phyloP scores from a whole-genome alignment of 2,329 filamentous ascomycete genomes.

The Nakataea oryzae region DNA sequence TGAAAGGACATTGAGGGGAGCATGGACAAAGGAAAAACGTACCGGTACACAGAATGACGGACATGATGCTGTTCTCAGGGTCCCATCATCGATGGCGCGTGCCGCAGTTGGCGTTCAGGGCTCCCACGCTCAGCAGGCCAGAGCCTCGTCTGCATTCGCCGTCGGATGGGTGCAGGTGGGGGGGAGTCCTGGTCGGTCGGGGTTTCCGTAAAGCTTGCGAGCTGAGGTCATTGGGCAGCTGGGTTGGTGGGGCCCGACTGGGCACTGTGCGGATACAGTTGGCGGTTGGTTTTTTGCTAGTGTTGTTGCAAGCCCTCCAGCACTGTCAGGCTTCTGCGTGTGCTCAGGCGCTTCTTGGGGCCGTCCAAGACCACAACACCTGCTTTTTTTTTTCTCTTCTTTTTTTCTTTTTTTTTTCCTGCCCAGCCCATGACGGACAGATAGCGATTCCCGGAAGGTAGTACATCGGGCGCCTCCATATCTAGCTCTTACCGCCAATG shows the following conservation, averaged over 20 bases:
- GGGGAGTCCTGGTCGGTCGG: no score
- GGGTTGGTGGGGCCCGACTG: not conserved
- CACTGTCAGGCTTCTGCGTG: no score
- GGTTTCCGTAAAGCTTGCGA: not conserved
- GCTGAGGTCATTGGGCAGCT: not conserved
- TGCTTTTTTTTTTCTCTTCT: no score
- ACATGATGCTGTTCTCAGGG: slow-evolving; percentile 28
- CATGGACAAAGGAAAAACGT: slow-evolving; percentile 16
- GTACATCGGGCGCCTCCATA: not conserved
- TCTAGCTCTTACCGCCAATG: not conserved
- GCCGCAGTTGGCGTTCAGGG: not conserved
- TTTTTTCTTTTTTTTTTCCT: not conserved
- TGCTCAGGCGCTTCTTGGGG: no score
- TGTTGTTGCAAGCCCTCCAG: no score
- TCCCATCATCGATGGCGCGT: slow-evolving; percentile 4
- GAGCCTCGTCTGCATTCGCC: not conserved
- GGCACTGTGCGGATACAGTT: no score
- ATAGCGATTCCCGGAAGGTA: not conserved
- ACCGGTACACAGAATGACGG: slow-evolving; percentile 54
- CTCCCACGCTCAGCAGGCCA: no score
- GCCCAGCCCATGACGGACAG: not conserved
- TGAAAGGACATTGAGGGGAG: slow-evolving; percentile 6
- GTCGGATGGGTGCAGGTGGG: not conserved
- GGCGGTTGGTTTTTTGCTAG: no score
- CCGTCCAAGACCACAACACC: no score